Evolutionary conservation across 305 asterid species (phyloP).

Genomic region (Rubia tinctorum): DNA sequence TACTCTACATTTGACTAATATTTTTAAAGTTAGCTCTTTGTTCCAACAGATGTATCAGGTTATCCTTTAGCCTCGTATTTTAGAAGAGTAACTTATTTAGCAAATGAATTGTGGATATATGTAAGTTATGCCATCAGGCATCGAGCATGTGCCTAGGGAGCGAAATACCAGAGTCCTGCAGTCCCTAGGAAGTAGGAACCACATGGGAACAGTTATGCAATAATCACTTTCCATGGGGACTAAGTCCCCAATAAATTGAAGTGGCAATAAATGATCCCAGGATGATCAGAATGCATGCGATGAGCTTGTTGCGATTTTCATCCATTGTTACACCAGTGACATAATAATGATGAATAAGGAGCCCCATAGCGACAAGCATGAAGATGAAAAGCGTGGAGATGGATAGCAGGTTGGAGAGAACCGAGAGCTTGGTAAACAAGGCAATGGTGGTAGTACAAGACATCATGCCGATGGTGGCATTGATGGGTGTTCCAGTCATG

Average conservation of each 20-base stretch:
- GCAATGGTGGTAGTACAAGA: conserved; percentile 47
- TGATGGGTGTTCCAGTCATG: conserved; percentile 52
- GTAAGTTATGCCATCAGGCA: too few species aligned
- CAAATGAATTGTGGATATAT: too few species aligned
- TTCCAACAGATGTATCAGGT: too few species aligned
- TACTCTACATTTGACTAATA: too few species aligned
- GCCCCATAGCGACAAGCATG: conserved; percentile 67
- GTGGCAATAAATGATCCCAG: conserved; percentile 54
- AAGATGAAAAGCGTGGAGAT: conserved; percentile 65
- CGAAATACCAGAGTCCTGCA: conserved; percentile 27
- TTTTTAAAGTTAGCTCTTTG: too few species aligned
- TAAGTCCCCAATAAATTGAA: conserved; percentile 42
- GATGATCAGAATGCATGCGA: conserved; percentile 31
- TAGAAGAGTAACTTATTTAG: too few species aligned
- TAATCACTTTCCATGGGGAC: conserved; percentile 38
- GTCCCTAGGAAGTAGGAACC: conserved; percentile 52
- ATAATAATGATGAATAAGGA: conserved; percentile 61
- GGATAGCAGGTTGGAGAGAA: conserved; percentile 46
- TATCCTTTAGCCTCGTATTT: too few species aligned
- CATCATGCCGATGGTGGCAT: conserved; percentile 52
- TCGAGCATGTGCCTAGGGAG: conserved; percentile 41
- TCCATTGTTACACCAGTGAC: conserved; percentile 36
- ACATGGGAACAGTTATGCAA: conserved; percentile 35
- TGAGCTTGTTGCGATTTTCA: conserved; percentile 35
- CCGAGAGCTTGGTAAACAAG: conserved; percentile 54